Percentiles rank a stretch among this genome's conserved stretches.
phyloP scores from a whole-genome alignment of 768 basidiomycete genomes.

The Boletus vermiculosoides region DNA sequence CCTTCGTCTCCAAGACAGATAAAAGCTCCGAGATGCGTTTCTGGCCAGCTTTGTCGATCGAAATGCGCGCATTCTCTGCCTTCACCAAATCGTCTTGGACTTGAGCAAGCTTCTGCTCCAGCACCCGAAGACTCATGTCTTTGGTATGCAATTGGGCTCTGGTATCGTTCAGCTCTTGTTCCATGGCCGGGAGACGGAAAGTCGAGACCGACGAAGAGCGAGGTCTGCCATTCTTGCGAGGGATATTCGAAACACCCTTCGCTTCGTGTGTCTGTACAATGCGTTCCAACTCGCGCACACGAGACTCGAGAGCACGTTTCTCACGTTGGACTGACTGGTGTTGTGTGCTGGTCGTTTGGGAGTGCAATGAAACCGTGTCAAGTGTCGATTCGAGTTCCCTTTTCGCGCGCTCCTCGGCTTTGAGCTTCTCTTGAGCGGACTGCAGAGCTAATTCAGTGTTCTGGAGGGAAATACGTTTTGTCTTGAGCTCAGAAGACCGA shows the following conservation, averaged over 20 bases:
- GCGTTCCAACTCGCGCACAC: conserved; percentile 58
- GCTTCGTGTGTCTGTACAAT: conserved; percentile 38
- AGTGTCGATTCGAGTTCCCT: conserved; percentile 57
- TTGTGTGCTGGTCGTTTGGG: conserved; percentile 44
- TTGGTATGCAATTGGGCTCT: conserved; percentile 45
- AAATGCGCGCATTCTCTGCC: conserved; percentile 58
- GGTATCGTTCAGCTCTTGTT: conserved; percentile 53
- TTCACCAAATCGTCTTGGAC: conserved; percentile 49
- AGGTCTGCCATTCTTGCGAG: conserved; percentile 39
- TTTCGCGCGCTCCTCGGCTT: conserved; percentile 46
- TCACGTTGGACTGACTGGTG: conserved; percentile 54
- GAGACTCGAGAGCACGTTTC: conserved; percentile 53
- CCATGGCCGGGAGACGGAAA: conserved; percentile 47
- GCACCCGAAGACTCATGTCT: conserved; percentile 41
- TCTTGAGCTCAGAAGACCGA: conserved; percentile 55
- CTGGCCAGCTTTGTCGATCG: conserved; percentile 47
- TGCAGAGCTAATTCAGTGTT: conserved; percentile 52
- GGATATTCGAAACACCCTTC: conserved; percentile 31
- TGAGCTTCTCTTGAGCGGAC: conserved; percentile 50
- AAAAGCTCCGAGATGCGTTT: conserved; percentile 45
- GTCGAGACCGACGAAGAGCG: conserved; percentile 62
- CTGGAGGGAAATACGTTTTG: conserved; percentile 49
- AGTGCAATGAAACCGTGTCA: conserved; percentile 53
- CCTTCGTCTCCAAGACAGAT: conserved; percentile 49
- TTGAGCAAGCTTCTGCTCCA: conserved; percentile 49